Base-by-base conservation (phyloP, 805 yeast species). In the Zygotorulaspora florentina region DNA sequence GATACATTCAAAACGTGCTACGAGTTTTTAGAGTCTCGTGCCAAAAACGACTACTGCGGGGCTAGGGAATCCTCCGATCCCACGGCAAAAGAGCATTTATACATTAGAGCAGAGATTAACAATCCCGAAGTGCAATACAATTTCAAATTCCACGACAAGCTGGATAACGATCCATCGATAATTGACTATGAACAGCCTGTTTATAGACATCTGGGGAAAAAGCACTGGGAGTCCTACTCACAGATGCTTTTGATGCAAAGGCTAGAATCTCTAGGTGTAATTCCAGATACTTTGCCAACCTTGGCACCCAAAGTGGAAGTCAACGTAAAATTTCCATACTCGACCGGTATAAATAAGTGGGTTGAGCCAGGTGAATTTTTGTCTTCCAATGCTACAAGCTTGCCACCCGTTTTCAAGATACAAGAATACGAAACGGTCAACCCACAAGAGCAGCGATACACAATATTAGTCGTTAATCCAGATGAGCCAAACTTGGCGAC, bases 251-350 rank as follows among this genome's bases (percentile, higher is more conserved):
- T 83, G 43, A 87, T 93, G 93, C 97, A 93, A 70, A 81, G 98
- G 71, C 68, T 93, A 43, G 99, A 93, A 69, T 81, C 85, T 46
- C 70, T 88, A 55, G 77, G 76, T 35, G 87, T 87, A 35, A 86
- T 93, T 48, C 99, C 99, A 12, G 99, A 93, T 63, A 90, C 98
- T 2, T 63, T 93, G 65, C 93, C 97, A 23, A 89, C 97, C 2
- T 67, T 93, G 46, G 82, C 77, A 8, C 98, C 98, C 15, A 69
- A 74, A 51, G 91, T 79, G 13, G 88, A 85, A 42, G 86, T 91
- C 5, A 73, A 77, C 37, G 59, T 93, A 37, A 81, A 80, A 67
- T 90, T 90, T 61, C 83, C 89, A 4, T 86, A 82, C 59, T 80
- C 80, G 51, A 71, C 79, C 3, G 74, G 76, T 47, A 75, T 84